Evolutionary conservation across 768 basidiomycete genomes (phyloP).

Genomic region (Nidularia pulvinata): DNA sequence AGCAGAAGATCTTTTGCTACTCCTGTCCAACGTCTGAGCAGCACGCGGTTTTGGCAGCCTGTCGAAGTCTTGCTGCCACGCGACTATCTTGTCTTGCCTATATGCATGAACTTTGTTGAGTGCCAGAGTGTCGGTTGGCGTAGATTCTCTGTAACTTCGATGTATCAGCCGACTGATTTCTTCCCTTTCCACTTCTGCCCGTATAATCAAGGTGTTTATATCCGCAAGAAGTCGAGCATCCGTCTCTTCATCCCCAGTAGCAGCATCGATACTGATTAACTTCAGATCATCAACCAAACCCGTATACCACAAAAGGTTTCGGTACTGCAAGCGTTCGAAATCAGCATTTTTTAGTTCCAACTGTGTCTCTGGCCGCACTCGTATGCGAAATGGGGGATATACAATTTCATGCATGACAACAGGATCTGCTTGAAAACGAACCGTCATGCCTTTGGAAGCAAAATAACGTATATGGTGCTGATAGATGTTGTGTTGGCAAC

Average conservation of each 20-base stretch:
- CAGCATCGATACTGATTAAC: constrained; percentile 74
- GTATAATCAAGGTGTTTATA: constrained; percentile 63
- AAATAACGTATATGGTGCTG: constrained; percentile 93
- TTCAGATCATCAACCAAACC: constrained; percentile 76
- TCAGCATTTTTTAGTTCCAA: constrained; percentile 92
- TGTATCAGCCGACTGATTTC: constrained; percentile 78
- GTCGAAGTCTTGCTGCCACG: constrained; percentile 96
- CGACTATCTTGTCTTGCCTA: constrained; percentile 91
- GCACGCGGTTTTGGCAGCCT: constrained; percentile 74
- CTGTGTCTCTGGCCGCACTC: constrained; percentile 84
- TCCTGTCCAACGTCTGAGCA: constrained; percentile 45
- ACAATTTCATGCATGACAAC: constrained; percentile 85
- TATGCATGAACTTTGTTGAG: constrained; percentile 85
- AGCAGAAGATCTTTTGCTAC: constrained; percentile 54
- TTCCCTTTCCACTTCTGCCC: constrained; percentile 74
- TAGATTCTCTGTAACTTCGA: constrained; percentile 76
- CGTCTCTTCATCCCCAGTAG: constrained; percentile 74
- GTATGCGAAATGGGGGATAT: constrained; percentile 86
- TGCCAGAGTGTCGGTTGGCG: constrained; percentile 83
- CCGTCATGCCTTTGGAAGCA: constrained; percentile 77
- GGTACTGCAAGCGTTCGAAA: constrained; percentile 71
- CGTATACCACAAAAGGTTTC: constrained; percentile 76
- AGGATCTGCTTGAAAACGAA: constrained; percentile 86
- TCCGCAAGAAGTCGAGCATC: constrained; percentile 64
- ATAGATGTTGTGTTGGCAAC: constrained; percentile 94